phyloP scores from a whole-genome alignment of 1,139 yeast species.

The Debaryomycetaceae sp. region DNA sequence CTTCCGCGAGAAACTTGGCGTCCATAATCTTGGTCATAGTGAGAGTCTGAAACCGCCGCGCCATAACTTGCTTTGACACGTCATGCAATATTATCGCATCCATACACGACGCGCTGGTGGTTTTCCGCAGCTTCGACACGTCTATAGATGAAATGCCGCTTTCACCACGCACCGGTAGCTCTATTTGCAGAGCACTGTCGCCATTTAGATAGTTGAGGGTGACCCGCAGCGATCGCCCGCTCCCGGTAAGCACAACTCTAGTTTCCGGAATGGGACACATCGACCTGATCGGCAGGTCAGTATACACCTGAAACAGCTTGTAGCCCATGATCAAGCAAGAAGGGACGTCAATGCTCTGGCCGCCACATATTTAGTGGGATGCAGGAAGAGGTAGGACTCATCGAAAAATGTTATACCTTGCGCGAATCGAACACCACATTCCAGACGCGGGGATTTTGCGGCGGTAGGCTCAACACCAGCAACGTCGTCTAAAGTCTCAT shows the following conservation, averaged over 20 bases:
- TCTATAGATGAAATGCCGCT: conserved; percentile 11
- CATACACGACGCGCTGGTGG: conserved; percentile 7
- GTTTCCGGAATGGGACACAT: conserved; percentile 9
- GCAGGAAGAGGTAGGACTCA: too few relatives aligned
- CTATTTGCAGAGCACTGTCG: conserved; percentile 1
- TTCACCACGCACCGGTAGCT: conserved; percentile 11
- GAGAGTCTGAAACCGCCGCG: conserved; percentile 1
- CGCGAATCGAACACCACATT: too few relatives aligned
- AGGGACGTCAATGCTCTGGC: too few relatives aligned
- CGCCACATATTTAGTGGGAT: too few relatives aligned
- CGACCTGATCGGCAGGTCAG: conserved; percentile 12
- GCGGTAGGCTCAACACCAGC: too few relatives aligned
- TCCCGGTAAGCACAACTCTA: conserved; percentile 14
- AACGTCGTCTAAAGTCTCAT: too few relatives aligned
- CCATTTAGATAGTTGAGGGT: conserved; percentile 9
- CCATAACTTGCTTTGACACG: conserved; percentile 7
- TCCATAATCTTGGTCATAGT: conserved; percentile 4
- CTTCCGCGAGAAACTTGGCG: conserved; percentile 6
- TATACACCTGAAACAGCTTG: conserved; percentile 4
- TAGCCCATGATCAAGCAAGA: too few relatives aligned
- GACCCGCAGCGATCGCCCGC: conserved; percentile 12
- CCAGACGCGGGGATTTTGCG: too few relatives aligned
- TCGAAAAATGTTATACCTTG: too few relatives aligned
- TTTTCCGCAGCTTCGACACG: conserved; percentile 1
- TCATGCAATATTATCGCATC: conserved; percentile 7